phyloP scores from a whole-genome alignment of 2,329 filamentous ascomycete species.

The Camillea tinctor region DNA sequence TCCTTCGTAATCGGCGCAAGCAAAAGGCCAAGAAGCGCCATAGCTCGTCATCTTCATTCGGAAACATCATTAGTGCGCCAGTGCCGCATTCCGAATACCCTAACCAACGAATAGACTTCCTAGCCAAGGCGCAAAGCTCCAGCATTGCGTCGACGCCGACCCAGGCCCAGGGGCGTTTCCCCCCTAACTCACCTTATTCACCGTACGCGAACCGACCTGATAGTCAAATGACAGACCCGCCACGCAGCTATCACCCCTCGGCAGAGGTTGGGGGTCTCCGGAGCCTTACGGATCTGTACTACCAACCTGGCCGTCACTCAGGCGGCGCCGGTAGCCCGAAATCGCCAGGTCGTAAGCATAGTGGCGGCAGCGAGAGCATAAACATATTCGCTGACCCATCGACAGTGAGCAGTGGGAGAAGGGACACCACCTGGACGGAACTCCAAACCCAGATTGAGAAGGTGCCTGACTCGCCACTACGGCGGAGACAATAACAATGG shows the following conservation, averaged over 20 bases:
- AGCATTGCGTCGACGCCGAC: conserved; percentile 19
- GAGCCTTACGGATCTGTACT: conserved; percentile 20
- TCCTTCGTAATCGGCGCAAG: conserved; percentile 22
- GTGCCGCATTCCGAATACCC: conserved; percentile 28
- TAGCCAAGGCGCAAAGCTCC: conserved; percentile 25
- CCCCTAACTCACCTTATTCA: conserved; percentile 25
- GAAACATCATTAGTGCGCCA: conserved; percentile 30
- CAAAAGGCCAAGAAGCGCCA: conserved; percentile 11
- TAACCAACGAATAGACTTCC: conserved; percentile 27
- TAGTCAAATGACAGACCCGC: conserved; percentile 21
- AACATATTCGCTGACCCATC: conserved; percentile 30
- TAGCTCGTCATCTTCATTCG: conserved; percentile 25
- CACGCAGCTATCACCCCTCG: conserved; percentile 29
- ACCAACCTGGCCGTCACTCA: not conserved
- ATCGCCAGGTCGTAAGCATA: conserved; percentile 6
- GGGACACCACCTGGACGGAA: conserved; percentile 28
- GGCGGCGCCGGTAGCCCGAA: not conserved
- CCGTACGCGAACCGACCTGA: conserved; percentile 20
- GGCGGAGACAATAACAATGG: conserved; percentile 6
- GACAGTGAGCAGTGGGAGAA: conserved; percentile 13
- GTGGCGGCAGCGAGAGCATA: conserved; percentile 27
- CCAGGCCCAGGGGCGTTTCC: conserved; percentile 14
- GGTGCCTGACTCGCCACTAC: conserved; percentile 8
- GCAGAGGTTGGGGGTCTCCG: conserved; percentile 29
- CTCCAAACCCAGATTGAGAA: conserved; percentile 25